Conservation (phyloP, 2,329 filamentous ascomycete genomes). For the Thelonectria discophora region DNA sequence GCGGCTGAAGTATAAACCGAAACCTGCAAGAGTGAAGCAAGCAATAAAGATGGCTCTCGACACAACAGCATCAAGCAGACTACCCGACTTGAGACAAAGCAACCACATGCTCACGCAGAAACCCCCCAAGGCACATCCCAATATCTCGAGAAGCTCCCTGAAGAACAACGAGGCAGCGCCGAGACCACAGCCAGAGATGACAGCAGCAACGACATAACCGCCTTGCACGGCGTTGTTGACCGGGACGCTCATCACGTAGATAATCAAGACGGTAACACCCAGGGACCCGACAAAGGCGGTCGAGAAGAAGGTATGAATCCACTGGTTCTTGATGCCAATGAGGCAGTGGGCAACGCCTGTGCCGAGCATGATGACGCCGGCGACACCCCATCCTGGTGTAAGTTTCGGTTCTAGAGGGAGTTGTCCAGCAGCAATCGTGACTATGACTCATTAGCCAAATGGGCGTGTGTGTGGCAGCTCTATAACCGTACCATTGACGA, state of each 20-base stretch:
- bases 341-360: constrained; percentile 76
- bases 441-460: constrained; percentile 43
- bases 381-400: constrained; percentile 83
- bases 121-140: constrained; percentile 88
- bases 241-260: constrained; percentile 87
- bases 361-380: constrained; percentile 78
- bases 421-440: constrained; percentile 57
- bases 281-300: constrained; percentile 77
- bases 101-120: constrained; percentile 94
- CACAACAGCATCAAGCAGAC: constrained; percentile 69
- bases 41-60: constrained; percentile 80
- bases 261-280: constrained; percentile 80
- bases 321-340: constrained; percentile 83
- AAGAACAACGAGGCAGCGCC: constrained; percentile 81
- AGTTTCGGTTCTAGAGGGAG: constrained; percentile 79
- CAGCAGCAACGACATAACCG: constrained; percentile 82
- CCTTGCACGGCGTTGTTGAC: constrained; percentile 81
- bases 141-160: constrained; percentile 78
- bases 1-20: constrained; percentile 79
- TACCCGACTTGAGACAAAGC: constrained; percentile 78
- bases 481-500: constrained; percentile 47
- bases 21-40: constrained; percentile 72
- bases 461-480: neutral
- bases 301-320: constrained; percentile 83
- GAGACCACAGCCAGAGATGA: constrained; percentile 76